Evolutionary conservation across 148 eudicot genomes (phyloP).

Genomic region (Camellia japonica): DNA sequence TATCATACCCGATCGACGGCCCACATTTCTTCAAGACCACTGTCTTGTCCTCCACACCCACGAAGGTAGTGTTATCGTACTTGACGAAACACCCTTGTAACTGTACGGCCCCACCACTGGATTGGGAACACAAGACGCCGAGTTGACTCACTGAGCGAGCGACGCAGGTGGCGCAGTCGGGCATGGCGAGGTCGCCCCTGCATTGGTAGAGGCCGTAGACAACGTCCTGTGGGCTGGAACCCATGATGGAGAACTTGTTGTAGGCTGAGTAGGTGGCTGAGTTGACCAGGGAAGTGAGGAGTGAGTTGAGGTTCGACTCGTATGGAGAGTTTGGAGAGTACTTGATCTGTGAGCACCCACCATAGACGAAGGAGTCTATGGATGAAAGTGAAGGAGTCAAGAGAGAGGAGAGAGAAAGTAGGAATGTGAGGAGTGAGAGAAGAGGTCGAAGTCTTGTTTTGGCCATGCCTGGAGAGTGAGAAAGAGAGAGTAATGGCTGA

Average conservation of each 20-base stretch:
- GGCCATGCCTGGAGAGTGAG: slow-evolving; percentile 15
- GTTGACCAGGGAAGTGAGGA: slow-evolving; percentile 57
- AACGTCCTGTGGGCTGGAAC: slow-evolving; percentile 36
- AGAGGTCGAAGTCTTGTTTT: slow-evolving; percentile 5
- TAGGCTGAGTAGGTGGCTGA: slow-evolving; percentile 52
- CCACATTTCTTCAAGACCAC: slow-evolving; percentile 58
- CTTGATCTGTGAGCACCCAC: slow-evolving; percentile 52
- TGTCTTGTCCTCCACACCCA: slow-evolving; percentile 61
- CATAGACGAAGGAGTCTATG: slow-evolving; percentile 44
- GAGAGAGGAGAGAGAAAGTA: background rate
- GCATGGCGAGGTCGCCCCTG: slow-evolving; percentile 47
- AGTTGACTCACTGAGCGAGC: slow-evolving; percentile 48
- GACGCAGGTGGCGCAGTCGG: slow-evolving; percentile 58
- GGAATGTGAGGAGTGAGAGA: slow-evolving; percentile 14
- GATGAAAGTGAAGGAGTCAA: slow-evolving; percentile 2
- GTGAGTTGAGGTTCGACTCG: slow-evolving; percentile 55
- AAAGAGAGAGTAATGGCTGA: background rate
- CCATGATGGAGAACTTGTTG: slow-evolving; percentile 55
- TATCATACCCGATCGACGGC: slow-evolving; percentile 34
- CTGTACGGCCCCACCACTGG: slow-evolving; percentile 55
- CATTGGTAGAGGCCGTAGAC: slow-evolving; percentile 62
- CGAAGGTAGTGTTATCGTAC: slow-evolving; percentile 47
- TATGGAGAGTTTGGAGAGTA: slow-evolving; percentile 42
- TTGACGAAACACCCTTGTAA: slow-evolving; percentile 54
- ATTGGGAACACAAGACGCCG: slow-evolving; percentile 37